These are phyloP conservation scores for Cercospora zeina DNA, from an alignment of 2,329 filamentous ascomycete species.

Conservation along the genomic window DNA sequence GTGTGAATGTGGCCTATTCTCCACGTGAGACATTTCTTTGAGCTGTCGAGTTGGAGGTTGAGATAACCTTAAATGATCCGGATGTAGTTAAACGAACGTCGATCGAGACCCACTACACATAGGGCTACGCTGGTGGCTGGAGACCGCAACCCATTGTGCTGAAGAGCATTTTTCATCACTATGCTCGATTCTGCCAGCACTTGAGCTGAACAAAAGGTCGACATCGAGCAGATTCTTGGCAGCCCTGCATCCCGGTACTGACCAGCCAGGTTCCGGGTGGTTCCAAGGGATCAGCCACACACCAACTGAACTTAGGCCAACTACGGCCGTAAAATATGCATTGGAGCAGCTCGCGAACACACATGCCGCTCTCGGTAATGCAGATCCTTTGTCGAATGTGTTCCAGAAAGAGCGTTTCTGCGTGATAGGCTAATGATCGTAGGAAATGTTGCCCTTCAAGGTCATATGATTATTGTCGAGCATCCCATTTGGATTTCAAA, in stretches of 20 bases:
- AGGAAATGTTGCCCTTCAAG: neutral
- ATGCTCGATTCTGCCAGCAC: neutral
- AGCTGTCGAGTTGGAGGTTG: neutral
- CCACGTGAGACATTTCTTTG: neutral
- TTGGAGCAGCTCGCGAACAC: constrained; percentile 2
- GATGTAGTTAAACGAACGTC: constrained; percentile 1
- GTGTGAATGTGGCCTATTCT: neutral
- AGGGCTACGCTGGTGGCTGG: constrained; percentile 8
- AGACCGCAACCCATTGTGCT: constrained; percentile 4
- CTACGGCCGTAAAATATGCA: neutral
- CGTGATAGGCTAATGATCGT: neutral
- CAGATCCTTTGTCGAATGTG: neutral
- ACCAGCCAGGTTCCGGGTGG: neutral
- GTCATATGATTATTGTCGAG: neutral
- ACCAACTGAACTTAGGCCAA: constrained; percentile 1
- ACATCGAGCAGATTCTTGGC: neutral
- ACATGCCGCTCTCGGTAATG: constrained; percentile 8
- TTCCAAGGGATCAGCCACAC: neutral
- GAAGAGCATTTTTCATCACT: neutral
- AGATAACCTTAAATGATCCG: constrained; percentile 5
- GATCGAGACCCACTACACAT: constrained; percentile 11
- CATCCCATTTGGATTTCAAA: too few species aligned
- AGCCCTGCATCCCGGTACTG: neutral
- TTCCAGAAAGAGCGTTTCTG: neutral
- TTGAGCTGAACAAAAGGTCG: neutral